Percentiles rank a stretch among this genome's conserved stretches.
phyloP scores from a whole-genome alignment of 768 basidiomycete genomes.

The Agrocybe pediades region DNA sequence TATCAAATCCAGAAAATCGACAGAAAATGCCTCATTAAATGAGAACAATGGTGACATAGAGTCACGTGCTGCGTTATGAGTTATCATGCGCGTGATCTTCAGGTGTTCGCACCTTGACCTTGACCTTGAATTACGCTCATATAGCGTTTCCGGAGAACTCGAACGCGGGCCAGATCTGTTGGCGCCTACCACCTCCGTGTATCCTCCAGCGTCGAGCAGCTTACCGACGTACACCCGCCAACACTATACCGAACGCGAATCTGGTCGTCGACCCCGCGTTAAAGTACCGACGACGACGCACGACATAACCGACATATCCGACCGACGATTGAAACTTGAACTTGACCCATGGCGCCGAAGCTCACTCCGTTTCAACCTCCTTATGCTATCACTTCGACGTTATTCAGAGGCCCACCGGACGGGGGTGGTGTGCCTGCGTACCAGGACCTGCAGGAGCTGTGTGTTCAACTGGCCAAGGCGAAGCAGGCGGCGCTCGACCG shows the following conservation, averaged over 20 bases:
- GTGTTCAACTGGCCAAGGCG: constrained; percentile 58
- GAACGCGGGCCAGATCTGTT: constrained; percentile 9
- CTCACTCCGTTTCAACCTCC: constrained; percentile 51
- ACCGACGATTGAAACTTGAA: too few species aligned
- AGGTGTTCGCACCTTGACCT: constrained; percentile 40
- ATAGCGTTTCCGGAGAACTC: constrained; percentile 23
- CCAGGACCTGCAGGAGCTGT: constrained; percentile 70
- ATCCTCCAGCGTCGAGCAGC: not conserved
- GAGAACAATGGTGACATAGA: constrained; percentile 4
- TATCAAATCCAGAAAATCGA: not conserved
- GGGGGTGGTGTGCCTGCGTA: constrained; percentile 68
- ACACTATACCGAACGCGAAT: constrained; percentile 8
- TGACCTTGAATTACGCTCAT: constrained; percentile 32
- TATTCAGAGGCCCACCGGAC: constrained; percentile 67
- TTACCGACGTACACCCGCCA: not conserved
- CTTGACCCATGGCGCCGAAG: constrained; percentile 72
- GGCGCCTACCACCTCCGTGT: constrained; percentile 4
- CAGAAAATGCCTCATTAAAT: not conserved
- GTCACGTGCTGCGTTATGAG: constrained; percentile 18
- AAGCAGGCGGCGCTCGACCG: constrained; percentile 59
- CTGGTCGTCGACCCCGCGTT: constrained; percentile 16
- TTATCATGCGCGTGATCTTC: constrained; percentile 24
- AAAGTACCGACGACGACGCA: constrained; percentile 16
- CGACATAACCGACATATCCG: too few species aligned
- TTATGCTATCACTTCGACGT: constrained; percentile 52